Percentiles rank a stretch among this genome's conserved stretches.
These are phyloP conservation scores for Talaromyces funiculosus DNA, from an alignment of 2,329 filamentous ascomycete species.

Conservation along the genomic window DNA sequence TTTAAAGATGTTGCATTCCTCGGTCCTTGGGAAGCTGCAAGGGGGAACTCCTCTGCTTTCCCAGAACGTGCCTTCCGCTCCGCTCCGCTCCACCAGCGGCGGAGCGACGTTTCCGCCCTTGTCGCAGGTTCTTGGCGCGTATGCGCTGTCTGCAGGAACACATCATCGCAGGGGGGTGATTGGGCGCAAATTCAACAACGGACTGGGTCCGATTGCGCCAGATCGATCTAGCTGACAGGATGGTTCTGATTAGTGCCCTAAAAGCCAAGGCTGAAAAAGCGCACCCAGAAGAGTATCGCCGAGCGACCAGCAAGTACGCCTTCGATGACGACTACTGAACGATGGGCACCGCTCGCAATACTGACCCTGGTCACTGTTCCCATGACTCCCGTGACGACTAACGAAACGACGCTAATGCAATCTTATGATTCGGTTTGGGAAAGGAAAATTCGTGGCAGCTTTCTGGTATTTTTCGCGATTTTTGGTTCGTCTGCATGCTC, in stretches of 20 bases:
- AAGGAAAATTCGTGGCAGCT: slow-evolving; percentile 15
- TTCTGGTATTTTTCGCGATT: slow-evolving; percentile 14
- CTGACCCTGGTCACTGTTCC: background rate
- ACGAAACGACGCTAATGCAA: slow-evolving; percentile 21
- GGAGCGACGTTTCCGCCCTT: slow-evolving; percentile 14
- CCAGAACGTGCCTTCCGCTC: slow-evolving; percentile 26
- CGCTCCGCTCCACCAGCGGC: slow-evolving; percentile 23
- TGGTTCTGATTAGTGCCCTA: slow-evolving; percentile 25
- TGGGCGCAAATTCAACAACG: slow-evolving; percentile 12
- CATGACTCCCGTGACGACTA: slow-evolving; percentile 4
- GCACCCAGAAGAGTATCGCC: slow-evolving; percentile 41
- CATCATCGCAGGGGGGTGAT: background rate
- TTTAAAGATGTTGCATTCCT: background rate
- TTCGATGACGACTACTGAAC: slow-evolving; percentile 30
- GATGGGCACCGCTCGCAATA: background rate
- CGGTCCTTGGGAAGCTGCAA: background rate
- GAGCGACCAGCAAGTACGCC: slow-evolving; percentile 38
- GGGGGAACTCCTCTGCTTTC: background rate
- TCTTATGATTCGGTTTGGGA: slow-evolving; percentile 6
- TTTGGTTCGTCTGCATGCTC: slow-evolving; percentile 13
- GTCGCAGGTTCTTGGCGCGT: slow-evolving; percentile 28
- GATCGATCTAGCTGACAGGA: slow-evolving; percentile 21
- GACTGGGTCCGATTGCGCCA: slow-evolving; percentile 15
- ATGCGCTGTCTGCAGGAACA: slow-evolving; percentile 6
- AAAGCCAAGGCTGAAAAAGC: slow-evolving; percentile 40